These are phyloP conservation scores for Fusarium mundagurra DNA, from an alignment of 2,329 filamentous ascomycete genomes.

Conservation along the genomic window DNA sequence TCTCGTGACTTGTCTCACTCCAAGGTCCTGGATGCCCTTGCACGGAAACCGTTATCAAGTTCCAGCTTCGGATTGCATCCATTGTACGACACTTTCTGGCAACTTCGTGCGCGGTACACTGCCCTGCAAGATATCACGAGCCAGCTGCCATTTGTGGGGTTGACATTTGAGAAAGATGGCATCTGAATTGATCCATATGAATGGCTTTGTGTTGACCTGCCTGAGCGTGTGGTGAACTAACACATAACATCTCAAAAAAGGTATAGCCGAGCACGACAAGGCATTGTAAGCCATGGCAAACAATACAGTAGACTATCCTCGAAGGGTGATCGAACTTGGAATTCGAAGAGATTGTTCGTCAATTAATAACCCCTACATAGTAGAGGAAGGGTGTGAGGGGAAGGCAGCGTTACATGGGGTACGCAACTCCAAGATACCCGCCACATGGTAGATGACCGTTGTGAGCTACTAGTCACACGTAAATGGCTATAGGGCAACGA, in stretches of 20 bases:
- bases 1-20: constrained; percentile 23
- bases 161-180: constrained; percentile 14
- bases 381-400: constrained; percentile 12
- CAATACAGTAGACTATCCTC: neutral
- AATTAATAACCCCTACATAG: neutral
- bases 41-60: neutral
- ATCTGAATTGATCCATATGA: constrained; percentile 12
- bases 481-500: neutral
- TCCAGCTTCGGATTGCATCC: constrained; percentile 20
- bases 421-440: constrained; percentile 27
- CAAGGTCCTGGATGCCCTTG: neutral
- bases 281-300: constrained; percentile 31
- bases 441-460: constrained; percentile 9
- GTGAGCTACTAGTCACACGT: constrained; percentile 22
- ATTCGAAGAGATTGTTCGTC: constrained; percentile 13
- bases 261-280: neutral
- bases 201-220: constrained; percentile 8
- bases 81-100: constrained; percentile 15
- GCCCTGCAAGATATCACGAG: constrained; percentile 35
- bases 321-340: neutral
- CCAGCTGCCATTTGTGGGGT: constrained; percentile 34
- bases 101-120: neutral
- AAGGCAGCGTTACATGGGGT: constrained; percentile 30
- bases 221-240: constrained; percentile 3
- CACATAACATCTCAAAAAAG: constrained; percentile 2